These are phyloP conservation scores for Pleurostoma richardsiae DNA, from an alignment of 2,329 filamentous ascomycete species.

Conservation along the genomic window DNA sequence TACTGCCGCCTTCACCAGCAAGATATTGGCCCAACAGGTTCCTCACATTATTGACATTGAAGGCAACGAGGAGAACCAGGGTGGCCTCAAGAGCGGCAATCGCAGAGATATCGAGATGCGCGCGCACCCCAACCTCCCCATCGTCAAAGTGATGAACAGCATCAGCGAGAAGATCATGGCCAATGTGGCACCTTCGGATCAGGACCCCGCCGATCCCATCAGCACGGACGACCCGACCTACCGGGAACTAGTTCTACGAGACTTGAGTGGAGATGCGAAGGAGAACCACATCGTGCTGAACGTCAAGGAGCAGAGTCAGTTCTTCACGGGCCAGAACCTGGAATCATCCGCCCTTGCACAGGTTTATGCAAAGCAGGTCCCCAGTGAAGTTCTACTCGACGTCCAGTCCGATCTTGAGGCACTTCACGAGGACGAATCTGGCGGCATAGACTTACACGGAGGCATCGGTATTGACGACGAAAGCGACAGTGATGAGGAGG, in stretches of 20 bases:
- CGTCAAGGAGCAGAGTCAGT: conserved; percentile 79
- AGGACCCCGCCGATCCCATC: conserved; percentile 58
- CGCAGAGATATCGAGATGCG: conserved; percentile 87
- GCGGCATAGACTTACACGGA: conserved; percentile 54
- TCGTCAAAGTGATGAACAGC: conserved; percentile 83
- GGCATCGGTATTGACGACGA: conserved; percentile 67
- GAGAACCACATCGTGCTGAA: conserved; percentile 79
- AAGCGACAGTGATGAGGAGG: conserved; percentile 62
- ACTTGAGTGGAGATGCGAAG: conserved; percentile 69
- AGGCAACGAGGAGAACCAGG: conserved; percentile 92
- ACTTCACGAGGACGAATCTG: conserved; percentile 40
- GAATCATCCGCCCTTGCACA: conserved; percentile 36
- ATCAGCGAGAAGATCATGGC: conserved; percentile 92
- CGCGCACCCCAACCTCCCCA: conserved; percentile 74
- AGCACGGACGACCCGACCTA: conserved; percentile 70
- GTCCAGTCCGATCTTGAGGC: conserved; percentile 58
- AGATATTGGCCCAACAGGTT: conserved; percentile 59
- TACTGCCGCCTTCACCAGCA: conserved; percentile 43
- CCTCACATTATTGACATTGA: conserved; percentile 89
- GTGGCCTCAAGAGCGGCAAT: conserved; percentile 76
- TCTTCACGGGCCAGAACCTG: conserved; percentile 63
- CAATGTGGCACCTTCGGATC: conserved; percentile 74
- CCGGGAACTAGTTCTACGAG: conserved; percentile 69
- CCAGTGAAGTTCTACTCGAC: conserved; percentile 59
- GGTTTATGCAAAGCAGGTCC: conserved; percentile 65